Percentiles rank a stretch among this genome's conserved stretches.
phyloP scores from a whole-genome alignment of 208 protist species.

The Leishmania tarentolae region DNA sequence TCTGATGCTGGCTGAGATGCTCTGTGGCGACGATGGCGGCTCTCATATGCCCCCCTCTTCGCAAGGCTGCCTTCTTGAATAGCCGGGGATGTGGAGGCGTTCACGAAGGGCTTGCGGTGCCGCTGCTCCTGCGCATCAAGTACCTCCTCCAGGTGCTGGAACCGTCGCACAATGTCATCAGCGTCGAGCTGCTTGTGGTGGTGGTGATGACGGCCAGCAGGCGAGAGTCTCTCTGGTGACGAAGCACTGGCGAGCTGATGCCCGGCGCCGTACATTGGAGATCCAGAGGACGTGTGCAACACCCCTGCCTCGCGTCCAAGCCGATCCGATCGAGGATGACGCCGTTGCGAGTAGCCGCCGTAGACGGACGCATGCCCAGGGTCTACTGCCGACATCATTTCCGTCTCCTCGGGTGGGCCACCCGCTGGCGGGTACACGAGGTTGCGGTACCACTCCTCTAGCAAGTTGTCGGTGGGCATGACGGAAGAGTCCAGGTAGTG shows the following conservation, averaged over 20 bases:
- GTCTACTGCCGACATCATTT: conserved; percentile 13
- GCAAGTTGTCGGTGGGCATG: conserved; percentile 38
- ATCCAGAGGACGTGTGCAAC: conserved; percentile 11
- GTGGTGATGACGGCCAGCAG: not conserved
- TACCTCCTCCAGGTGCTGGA: conserved; percentile 31
- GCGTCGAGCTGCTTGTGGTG: conserved; percentile 21
- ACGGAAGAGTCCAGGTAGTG: conserved; percentile 38
- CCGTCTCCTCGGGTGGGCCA: conserved; percentile 15
- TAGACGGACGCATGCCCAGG: conserved; percentile 16
- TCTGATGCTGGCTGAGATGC: not conserved
- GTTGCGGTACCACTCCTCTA: conserved; percentile 48
- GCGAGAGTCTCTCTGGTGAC: not conserved
- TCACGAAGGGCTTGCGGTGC: not conserved
- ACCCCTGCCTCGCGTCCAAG: not conserved
- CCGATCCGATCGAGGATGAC: conserved; percentile 1
- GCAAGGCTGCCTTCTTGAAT: not conserved
- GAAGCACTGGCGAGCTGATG: not conserved
- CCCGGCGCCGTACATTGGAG: conserved; percentile 3
- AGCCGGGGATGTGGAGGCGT: not conserved
- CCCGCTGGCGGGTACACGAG: conserved; percentile 32
- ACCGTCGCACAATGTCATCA: conserved; percentile 36
- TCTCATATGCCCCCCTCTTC: not conserved
- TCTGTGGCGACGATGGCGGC: not conserved
- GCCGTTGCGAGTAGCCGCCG: not conserved
- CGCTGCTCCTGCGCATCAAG: conserved; percentile 32